Evolutionary conservation across 352 stramenopile genomes (phyloP), one percentile per base, ranked within the genome.

Genomic region (Globisporangium emineosum): DNA sequence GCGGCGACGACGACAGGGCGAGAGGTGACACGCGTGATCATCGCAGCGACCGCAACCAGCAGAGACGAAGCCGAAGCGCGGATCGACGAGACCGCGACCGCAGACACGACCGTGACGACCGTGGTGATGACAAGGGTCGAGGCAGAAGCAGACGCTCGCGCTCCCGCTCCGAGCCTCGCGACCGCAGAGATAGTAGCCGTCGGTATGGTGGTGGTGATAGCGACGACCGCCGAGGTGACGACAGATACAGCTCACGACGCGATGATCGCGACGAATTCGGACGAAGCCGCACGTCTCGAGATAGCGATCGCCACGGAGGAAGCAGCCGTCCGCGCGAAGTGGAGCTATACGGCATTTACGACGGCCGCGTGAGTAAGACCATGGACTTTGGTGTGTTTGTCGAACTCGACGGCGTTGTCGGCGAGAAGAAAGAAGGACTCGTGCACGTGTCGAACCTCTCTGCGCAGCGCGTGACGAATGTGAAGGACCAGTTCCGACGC

Each of bases 321-420:
- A 81, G 62, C 67, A 66, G 64, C 45, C 69, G 57, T 40, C 55
- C 59, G 27, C 57, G 71, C 12, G 66, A 81, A 32, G 53, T 96
- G 29, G 84, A 98, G 69, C 69, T 99, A 35, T 97, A 99, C 75
- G 75, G 81, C 42, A 99, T 99, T 66, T 99, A 99, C 68, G 81
- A 94, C 37, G 97, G 93, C 21, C 83, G 76, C 9, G 93, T 99
- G 19, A 84, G 80, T 61, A 98, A 98, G 65, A 79, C 98, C 27
- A 94, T 98, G 74, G 96, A 99, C 64, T 99, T 98, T 89, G 97
- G 97, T 9, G 87, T 97, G 25, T 98, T 99, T 75, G 94, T 99
- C 4, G 95, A 98, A 68, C 77, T 99, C 29, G 75, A 93, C 27
- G 73, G 83, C 2, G 78, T 86, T 3, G 79, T 86, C 15, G 67